A percentile compares a stretch with the other conserved stretches of the same genome.
phyloP scores from a whole-genome alignment of 106 monocot genomes.

The Alisma plantagoaquatica region DNA sequence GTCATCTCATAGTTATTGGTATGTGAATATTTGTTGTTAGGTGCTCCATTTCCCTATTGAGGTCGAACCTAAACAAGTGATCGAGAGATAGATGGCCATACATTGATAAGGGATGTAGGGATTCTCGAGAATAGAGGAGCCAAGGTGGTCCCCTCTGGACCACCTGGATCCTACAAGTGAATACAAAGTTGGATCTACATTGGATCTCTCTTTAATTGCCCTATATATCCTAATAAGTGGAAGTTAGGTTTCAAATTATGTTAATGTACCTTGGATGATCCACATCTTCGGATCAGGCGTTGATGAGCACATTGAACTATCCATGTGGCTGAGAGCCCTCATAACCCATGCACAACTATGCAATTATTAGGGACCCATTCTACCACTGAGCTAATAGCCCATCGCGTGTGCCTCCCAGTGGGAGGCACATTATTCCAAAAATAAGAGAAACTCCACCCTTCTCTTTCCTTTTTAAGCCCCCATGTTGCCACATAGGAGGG shows the following conservation, averaged over 20 bases:
- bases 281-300: conserved; percentile 11
- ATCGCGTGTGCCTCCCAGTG: not conserved
- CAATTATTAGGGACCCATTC: conserved; percentile 1
- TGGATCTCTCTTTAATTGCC: conserved; percentile 13
- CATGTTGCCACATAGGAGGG: not conserved
- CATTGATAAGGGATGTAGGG: not conserved
- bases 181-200: conserved; percentile 3
- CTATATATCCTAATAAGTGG: conserved; percentile 7
- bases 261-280: conserved; percentile 6
- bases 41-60: too few species aligned
- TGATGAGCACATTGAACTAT: conserved; percentile 16
- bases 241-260: conserved; percentile 19
- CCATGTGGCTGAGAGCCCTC: conserved; percentile 10
- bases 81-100: not conserved
- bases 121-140: not conserved
- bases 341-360: not conserved
- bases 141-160: not conserved
- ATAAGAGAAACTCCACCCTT: conserved; percentile 4
- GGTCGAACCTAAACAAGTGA: too few species aligned
- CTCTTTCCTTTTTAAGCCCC: not conserved
- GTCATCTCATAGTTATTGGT: too few species aligned
- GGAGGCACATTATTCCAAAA: not conserved
- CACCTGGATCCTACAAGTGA: conserved; percentile 8
- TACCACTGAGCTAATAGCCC: conserved; percentile 5
- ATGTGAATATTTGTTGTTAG: too few species aligned